Evolutionary conservation across 2,329 filamentous ascomycete genomes (phyloP), one percentile per base, ranked within the genome.

Genomic region (Bipolaris cookei): DNA sequence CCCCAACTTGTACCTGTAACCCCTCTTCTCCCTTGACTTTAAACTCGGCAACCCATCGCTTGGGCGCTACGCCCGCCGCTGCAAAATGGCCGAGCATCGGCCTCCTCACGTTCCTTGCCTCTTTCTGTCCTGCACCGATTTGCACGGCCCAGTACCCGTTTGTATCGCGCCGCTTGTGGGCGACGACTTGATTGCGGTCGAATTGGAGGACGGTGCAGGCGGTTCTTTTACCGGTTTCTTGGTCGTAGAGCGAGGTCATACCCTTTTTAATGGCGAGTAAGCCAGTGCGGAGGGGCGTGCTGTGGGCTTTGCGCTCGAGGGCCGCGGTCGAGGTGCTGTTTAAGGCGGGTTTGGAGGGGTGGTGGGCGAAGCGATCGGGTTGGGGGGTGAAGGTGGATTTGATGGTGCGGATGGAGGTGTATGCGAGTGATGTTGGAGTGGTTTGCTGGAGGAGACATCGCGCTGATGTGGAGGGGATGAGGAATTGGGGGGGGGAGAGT

Each of bases 61-160:
- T 98, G 46, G 95, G 91, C 61, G 89, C 88, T 35, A 98, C 85
- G 20, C 89, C 89, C 72, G 91, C 88, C 54, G 83, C 86, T 59
- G 94, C 90, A 79, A 90, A 98, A 80, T 97, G 95, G 0, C 95
- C 95, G 58, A 97, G 81, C 81, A 90, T 80, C 2, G 95, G 90
- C 69, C 90, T 86, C n/a, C 88, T 89, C 39, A 95, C 86, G 75
- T 96, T 97, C 60, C 82, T 83, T 21, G 90, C 80, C 59, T 89
- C 85, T 74, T 89, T 90, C 74, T 85, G 85, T 3, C 95, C 95
- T 45, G 86, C 81, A 18, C 95, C 95, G 42, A 99, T 80, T 79
- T 97, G 93, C 13, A 98, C 92, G 14, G 94, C 95, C 83, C 86
- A 97, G 81, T 99, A 99, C 18, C 95, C 95, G 76, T 98, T 88